These are phyloP conservation scores for Recurvomyces mirabilis DNA, from an alignment of 495 filamentous ascomycete species.

Conservation along the genomic window DNA sequence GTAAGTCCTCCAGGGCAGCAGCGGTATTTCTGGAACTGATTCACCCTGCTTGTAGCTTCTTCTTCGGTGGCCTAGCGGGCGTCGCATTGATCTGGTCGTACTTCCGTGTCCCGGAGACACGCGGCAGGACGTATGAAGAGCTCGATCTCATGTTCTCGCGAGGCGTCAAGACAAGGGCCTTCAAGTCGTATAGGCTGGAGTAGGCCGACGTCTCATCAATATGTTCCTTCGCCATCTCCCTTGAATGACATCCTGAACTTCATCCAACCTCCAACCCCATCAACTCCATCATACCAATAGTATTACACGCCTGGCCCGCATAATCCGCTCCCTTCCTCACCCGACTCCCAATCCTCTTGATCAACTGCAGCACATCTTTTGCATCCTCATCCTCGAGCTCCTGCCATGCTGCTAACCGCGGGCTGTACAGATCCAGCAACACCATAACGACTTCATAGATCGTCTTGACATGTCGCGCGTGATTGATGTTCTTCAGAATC, in stretches of 20 bases:
- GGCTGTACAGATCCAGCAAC: conserved; percentile 75
- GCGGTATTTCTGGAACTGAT: not conserved
- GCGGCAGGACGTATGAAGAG: conserved; percentile 49
- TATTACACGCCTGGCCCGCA: conserved; percentile 6
- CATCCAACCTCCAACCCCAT: conserved; percentile 16
- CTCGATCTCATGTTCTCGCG: conserved; percentile 24
- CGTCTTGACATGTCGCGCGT: conserved; percentile 65
- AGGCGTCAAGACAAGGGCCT: conserved; percentile 17
- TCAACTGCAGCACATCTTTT: conserved; percentile 5
- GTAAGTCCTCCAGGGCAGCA: not conserved
- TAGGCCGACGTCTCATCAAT: too few relatives aligned
- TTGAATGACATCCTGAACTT: too few relatives aligned
- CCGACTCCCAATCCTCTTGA: conserved; percentile 15
- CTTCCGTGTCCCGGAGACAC: conserved; percentile 51
- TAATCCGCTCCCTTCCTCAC: conserved; percentile 22
- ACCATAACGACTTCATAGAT: conserved; percentile 70
- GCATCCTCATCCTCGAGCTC: conserved; percentile 3
- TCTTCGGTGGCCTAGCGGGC: conserved; percentile 47
- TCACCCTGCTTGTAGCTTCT: conserved; percentile 33
- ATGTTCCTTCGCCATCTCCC: too few relatives aligned
- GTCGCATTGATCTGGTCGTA: conserved; percentile 36
- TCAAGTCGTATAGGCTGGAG: conserved; percentile 15
- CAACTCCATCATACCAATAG: conserved; percentile 10
- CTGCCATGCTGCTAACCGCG: conserved; percentile 52
- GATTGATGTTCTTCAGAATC: conserved; percentile 63